Conservation (phyloP, 768 basidiomycete genomes). For the Porpolomopsis calyptriformis region DNA sequence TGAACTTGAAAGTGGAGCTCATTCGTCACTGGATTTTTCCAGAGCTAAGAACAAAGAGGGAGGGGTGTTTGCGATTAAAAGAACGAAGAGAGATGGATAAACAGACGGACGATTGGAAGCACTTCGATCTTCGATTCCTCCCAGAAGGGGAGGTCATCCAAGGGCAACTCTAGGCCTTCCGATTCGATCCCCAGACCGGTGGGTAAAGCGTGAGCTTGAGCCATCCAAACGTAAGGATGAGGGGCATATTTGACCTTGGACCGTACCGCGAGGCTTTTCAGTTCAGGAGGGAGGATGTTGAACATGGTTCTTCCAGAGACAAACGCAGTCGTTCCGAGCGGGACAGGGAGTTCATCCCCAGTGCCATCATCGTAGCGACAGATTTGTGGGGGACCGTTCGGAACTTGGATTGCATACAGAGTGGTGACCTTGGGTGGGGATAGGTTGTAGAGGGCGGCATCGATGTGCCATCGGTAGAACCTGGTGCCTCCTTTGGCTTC, state of each 20-base stretch:
- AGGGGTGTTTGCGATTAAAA: background rate
- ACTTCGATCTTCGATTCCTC: constrained; percentile 64
- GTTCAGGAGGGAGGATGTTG: constrained; percentile 54
- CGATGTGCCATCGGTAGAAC: constrained; percentile 90
- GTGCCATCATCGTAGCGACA: constrained; percentile 80
- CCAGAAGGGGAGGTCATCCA: constrained; percentile 72
- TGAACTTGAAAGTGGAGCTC: constrained; percentile 84
- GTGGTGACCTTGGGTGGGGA: constrained; percentile 79
- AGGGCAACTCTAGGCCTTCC: constrained; percentile 61
- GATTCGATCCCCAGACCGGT: constrained; percentile 78
- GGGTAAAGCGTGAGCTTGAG: constrained; percentile 55
- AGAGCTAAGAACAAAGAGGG: constrained; percentile 37
- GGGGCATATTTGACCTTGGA: constrained; percentile 69
- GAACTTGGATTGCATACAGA: constrained; percentile 68
- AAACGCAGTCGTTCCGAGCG: constrained; percentile 82
- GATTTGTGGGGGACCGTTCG: constrained; percentile 50
- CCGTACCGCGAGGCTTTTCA: constrained; percentile 75
- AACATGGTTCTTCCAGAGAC: constrained; percentile 79
- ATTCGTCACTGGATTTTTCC: constrained; percentile 88
- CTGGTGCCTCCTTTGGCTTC: constrained; percentile 70
- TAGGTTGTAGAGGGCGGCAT: constrained; percentile 71
- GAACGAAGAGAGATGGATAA: constrained; percentile 16
- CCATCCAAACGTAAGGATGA: constrained; percentile 90
- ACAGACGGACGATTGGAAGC: constrained; percentile 44
- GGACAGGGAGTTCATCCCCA: constrained; percentile 71